Base-by-base conservation (phyloP, 2,329 filamentous ascomycete species). In the Neospermospora avenae region DNA sequence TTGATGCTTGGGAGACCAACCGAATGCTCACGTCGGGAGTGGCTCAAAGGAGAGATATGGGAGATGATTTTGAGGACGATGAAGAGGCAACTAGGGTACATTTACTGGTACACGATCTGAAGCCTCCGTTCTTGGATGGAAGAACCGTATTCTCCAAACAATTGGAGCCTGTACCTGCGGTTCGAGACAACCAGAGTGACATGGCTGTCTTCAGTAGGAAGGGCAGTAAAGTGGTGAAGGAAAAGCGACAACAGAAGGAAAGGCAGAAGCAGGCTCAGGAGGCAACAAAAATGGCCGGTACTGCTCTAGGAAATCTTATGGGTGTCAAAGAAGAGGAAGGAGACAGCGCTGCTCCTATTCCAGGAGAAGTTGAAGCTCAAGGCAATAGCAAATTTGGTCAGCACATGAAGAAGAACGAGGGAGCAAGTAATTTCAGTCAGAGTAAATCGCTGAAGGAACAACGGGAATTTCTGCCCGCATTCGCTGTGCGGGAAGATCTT, bases 151-250 rank as follows among this genome's bases (percentile, higher is more conserved):
- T 99, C 73, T 99, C 95, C 3, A 98, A 97, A 75, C 96, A 99
- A 74, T 75, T 98, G 22, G 95, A 99, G 61, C 96, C 95, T 0
- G 90, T 99, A 0, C 91, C 93, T 0, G 96, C 95, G 0, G 90
- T 99, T 14, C 84, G 89, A 55, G 95, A 99, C 73, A 87, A 90
- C 25, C 93, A 98, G 75, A 99, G 96, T 72, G 95, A 99, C 71
- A 96, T 99, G 95, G 95, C 95, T 1, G 93, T 99, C 1, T 98
- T 98, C 69, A 96, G 92, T 76, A 84, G 93, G 45, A 97, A 97
- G 73, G 95, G 95, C 0, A 98, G 93, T 72, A 89, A 86, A 68
- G 92, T 97, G 1, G 95, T 99, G 13, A 90, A 89, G 70, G 95
- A 99, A 69, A 87, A 89, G 68, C 82, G 96, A 44, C 92, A 96